Base-by-base conservation (phyloP, 2,329 filamentous ascomycete genomes). In the Neopestalotiopsis rosae region DNA sequence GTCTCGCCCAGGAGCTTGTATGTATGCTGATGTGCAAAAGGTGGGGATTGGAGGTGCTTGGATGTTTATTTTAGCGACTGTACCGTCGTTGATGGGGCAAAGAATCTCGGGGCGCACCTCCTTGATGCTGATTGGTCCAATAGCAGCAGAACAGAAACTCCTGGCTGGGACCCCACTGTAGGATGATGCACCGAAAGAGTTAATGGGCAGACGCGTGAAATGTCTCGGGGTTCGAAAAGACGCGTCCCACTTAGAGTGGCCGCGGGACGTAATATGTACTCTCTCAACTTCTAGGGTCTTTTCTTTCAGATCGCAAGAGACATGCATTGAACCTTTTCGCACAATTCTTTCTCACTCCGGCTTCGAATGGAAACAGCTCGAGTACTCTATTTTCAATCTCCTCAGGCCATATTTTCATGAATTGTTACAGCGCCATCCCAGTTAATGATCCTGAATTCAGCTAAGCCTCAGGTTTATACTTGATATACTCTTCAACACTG, bases 211-310 rank as follows among this genome's bases (percentile, higher is more conserved):
- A 49, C 61, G 61, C 61, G 40, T 64, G 61, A 64, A 49, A 32
- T 38, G 34, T 10, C 34, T 38, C 34, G 34, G 34, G 34, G 28
- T 28, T 10, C 9, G 6, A 28, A 38, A 17, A 32, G 61, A 45
- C 61, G 61, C 61, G 42, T 65, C 68, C 68, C 59, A 62, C 59
- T 62, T 62, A 62, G n/a, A 40, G 57, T 30, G 17, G 57, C 24
- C 30, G 45, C 45, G 10, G 57, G 10, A 59, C 24, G 57, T 30
- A 14, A 7, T 38, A 38, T 38, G 34, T 38, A 56, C 17, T 17
- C 24, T 28, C 24, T 28, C 24, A 28, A 56, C 49, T 14, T 17
- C 59, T 40, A 61, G 7, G 13, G 28, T 59, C 24, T 30, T 34
- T 38, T 28, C 24, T 12, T 57, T 28, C 17, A 28, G 10, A 10